Evolutionary conservation across 1,139 yeast genomes (phyloP).

Genomic region (Blastobotrys buckinghamii): DNA sequence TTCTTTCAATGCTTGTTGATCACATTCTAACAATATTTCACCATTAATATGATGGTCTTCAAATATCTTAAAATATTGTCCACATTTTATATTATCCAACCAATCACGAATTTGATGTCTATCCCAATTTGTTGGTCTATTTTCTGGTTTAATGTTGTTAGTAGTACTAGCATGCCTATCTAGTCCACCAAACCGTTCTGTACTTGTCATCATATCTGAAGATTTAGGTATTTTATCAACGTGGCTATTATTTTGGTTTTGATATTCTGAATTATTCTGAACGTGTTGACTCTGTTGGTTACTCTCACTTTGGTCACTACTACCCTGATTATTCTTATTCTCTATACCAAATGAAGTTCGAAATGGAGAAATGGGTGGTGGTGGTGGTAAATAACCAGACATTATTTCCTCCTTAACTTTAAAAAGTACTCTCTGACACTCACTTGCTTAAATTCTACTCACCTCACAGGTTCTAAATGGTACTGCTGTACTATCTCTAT

Average conservation of each 20-base stretch:
- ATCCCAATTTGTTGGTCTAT: conserved; percentile 24
- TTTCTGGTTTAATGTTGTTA: background rate
- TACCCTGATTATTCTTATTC: conserved; percentile 2
- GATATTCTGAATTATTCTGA: no score
- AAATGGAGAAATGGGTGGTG: conserved; percentile 27
- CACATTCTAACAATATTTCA: conserved; percentile 59
- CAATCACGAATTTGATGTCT: conserved; percentile 32
- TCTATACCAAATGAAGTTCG: conserved; percentile 24
- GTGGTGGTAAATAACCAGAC: conserved; percentile 27
- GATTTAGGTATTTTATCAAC: no score
- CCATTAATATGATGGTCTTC: conserved; percentile 49
- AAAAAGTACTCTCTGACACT: no score
- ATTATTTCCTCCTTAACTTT: background rate
- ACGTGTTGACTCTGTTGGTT: no score
- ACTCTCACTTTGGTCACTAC: no score
- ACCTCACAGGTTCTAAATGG: no score
- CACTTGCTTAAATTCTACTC: no score
- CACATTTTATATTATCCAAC: conserved; percentile 34
- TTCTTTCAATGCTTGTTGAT: conserved; percentile 61
- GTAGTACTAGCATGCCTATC: no score
- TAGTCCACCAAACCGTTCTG: background rate
- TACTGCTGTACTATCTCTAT: no score
- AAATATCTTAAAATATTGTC: conserved; percentile 29
- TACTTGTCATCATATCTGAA: conserved; percentile 10
- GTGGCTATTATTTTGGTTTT: no score